Evolutionary conservation across 768 basidiomycete genomes (phyloP).

Genomic region (Exidia glandulosa): DNA sequence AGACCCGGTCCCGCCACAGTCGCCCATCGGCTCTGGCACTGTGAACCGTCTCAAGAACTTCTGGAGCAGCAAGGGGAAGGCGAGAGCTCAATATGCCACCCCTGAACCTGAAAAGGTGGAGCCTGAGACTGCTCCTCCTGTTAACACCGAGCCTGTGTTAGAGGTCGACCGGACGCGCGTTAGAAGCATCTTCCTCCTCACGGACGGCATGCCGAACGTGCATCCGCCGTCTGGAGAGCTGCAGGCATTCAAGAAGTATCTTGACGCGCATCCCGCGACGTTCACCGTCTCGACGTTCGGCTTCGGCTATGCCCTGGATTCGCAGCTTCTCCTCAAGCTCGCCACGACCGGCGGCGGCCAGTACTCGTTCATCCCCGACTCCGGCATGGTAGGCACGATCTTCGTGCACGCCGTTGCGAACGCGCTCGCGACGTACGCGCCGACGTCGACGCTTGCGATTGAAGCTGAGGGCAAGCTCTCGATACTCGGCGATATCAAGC

Average conservation of each 20-base stretch:
- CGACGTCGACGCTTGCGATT: neutral
- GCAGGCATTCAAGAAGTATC: constrained; percentile 7
- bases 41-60: no score
- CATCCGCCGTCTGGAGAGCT: constrained; percentile 8
- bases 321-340: constrained; percentile 6
- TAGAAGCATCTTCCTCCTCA: constrained; percentile 8
- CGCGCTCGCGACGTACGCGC: constrained; percentile 8
- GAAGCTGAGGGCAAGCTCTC: constrained; percentile 1
- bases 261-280: constrained; percentile 6
- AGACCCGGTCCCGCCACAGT: no score
- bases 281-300: constrained; percentile 9
- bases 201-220: constrained; percentile 9
- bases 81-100: no score
- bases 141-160: no score
- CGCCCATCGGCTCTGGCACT: no score
- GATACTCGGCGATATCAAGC: neutral
- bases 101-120: no score
- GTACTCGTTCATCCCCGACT: constrained; percentile 8
- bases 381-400: constrained; percentile 10
- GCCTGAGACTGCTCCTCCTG: no score
- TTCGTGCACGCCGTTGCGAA: constrained; percentile 12
- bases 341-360: constrained; percentile 5
- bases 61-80: no score
- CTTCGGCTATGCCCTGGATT: constrained; percentile 10
- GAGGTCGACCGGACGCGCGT: constrained; percentile 1